Evolutionary conservation across 257 asterid genomes (phyloP).

Genomic region (Verbena officinalis): DNA sequence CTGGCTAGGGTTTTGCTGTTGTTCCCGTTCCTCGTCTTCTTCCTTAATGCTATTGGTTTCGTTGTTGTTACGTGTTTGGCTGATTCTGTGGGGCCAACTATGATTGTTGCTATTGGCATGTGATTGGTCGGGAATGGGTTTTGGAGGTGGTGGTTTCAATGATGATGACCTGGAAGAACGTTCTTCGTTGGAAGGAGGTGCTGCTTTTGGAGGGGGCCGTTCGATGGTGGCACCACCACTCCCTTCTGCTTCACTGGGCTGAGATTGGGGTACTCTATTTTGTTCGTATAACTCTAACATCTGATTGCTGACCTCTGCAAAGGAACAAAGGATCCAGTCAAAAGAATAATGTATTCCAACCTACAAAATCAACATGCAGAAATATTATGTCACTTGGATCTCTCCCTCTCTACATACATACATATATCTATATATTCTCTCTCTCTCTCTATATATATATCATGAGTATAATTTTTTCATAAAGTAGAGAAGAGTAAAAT

Average conservation of each 20-base stretch:
- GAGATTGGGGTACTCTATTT: conserved; percentile 63
- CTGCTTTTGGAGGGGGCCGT: conserved; percentile 54
- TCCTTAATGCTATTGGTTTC: conserved; percentile 30
- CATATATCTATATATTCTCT: too few species aligned
- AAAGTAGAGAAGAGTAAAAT: too few species aligned
- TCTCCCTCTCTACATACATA: too few species aligned
- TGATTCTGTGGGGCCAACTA: conserved; percentile 35
- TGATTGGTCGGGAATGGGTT: conserved; percentile 38
- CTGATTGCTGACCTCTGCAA: conserved; percentile 97
- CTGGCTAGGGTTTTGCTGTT: conserved; percentile 30
- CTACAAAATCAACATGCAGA: not conserved
- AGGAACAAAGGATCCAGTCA: conserved; percentile 29
- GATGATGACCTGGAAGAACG: conserved; percentile 39
- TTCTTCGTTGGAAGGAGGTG: conserved; percentile 57
- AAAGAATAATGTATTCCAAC: not conserved
- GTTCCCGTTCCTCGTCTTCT: conserved; percentile 49
- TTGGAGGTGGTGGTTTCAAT: conserved; percentile 47
- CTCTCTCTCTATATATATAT: too few species aligned
- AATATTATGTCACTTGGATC: not conserved
- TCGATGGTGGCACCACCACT: conserved; percentile 69
- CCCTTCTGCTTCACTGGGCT: conserved; percentile 80
- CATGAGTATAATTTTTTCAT: too few species aligned
- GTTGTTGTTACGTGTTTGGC: conserved; percentile 41
- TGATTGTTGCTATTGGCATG: conserved; percentile 37
- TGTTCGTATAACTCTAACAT: conserved; percentile 89